Base-by-base conservation (phyloP, 805 yeast species). In the Wickerhamomyces strasburgensis region DNA sequence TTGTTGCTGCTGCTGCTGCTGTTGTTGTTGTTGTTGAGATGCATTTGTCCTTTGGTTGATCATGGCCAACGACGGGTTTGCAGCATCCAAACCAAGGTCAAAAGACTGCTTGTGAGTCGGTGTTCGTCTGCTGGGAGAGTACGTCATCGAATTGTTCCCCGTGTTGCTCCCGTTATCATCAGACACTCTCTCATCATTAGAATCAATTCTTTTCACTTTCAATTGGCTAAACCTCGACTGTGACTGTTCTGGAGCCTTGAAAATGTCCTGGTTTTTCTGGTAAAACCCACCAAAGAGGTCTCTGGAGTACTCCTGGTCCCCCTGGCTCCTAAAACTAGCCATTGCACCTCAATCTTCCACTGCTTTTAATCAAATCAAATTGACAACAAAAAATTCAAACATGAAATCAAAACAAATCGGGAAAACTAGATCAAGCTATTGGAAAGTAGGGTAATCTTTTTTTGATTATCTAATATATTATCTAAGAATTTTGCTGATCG, bases 61-160 rank as follows among this genome's bases (percentile, higher is more conserved):
- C 7, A 38, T 19, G 7, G 55, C 51, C 16, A 54, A 18, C 9
- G 56, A 42, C 1, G 45, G 48, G 19, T 46, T 51, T 17, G 45
- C 37, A 2, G 44, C 33, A 16, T 52, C 55, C 14, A 44, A 36
- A 14, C 31, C 31, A 8, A 46, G n/a, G 13, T 46, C 53, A 27
- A 46, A 31, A 3, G 51, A 29, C 24, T 45, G 47, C 29, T 44
- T 51, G 23, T 50, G 56, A 6, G 43, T 40, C 7, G 54, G 58
- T 3, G 57, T 51, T 33, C 58, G 46, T 51, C 57, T 49, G 23
- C 35, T 40, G 17, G 57, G 52, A 3, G 49, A 41, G n/a, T 39
- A 38, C 1, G 41, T 14, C 26, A 35, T 39, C 3, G 53, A 38
- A n/a, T 39, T 38, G 14, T 43, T 35, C 2, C 38, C 35, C 11